Base-by-base conservation (phyloP, 2,329 filamentous ascomycete genomes). In the Aureobasidium namibiae region DNA sequence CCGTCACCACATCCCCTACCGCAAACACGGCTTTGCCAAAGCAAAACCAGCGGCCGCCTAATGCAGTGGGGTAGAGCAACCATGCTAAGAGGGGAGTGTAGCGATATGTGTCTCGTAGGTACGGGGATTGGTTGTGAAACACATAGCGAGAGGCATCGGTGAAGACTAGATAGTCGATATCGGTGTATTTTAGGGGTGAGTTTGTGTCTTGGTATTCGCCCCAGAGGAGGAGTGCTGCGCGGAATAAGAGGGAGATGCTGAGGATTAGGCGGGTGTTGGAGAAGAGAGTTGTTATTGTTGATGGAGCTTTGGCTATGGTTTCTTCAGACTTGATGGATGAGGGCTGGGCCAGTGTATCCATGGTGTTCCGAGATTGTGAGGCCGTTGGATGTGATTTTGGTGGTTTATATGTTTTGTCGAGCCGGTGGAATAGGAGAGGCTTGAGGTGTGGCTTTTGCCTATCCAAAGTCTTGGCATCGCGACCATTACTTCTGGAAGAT, bases 151-250 rank as follows among this genome's bases (percentile, higher is more conserved):
- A 84, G 26, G 94, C 94, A 72, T 97, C 92, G 50, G 94, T 97
- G 78, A 99, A 99, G 72, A 99, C 94, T 64, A 91, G 85, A 75
- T 99, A 99, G 79, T 99, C 94, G 67, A 99, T 96, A 75, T 99
- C 94, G 54, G 94, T 99, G 78, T 97, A 99, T 76, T 97, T 97
- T 69, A 99, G 77, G 14, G 92, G 86, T 8, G 91, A 95, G 75
- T 92, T 81, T 61, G 90, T 87, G 75, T 99, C 94, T 76, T 99
- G 94, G 79, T 89, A 92, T 62, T 90, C 82, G 61, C 94, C 92
- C 72, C 97, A 97, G 67, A 95, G 71, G 52, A 97, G 82, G 63
- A 99, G 85, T 33, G 77, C 72, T 6, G 83, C 70, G 62, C 94
- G 89, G 24, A 99, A 81, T 49, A 85, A 67, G 57, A 85, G 76